Percentiles rank a stretch among this genome's conserved stretches.
These are phyloP conservation scores for Salinomyces thailandicus DNA, from an alignment of 2,329 filamentous ascomycete genomes.

Conservation along the genomic window DNA sequence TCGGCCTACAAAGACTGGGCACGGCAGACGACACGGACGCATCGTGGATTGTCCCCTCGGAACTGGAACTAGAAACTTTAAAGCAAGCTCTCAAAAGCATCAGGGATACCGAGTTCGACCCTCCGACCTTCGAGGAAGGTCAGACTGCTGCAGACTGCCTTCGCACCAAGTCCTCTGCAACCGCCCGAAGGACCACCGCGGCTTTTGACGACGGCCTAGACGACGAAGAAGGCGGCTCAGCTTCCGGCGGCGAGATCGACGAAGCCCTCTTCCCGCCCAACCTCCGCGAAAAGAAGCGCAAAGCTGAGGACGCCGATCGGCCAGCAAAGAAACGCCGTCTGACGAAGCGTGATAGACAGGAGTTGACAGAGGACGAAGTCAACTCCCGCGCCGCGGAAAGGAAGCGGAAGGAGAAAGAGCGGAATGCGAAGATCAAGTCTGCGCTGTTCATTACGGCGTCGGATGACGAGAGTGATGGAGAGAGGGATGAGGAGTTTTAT, in stretches of 20 bases:
- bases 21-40: conserved; percentile 64
- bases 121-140: conserved; percentile 66
- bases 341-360: conserved; percentile 39
- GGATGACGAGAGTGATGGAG: conserved; percentile 81
- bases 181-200: conserved; percentile 42
- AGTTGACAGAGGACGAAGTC: conserved; percentile 51
- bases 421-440: conserved; percentile 71
- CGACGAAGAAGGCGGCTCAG: conserved; percentile 36
- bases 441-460: conserved; percentile 68
- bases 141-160: conserved; percentile 66
- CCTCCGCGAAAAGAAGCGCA: conserved; percentile 17
- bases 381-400: conserved; percentile 51
- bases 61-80: conserved; percentile 54
- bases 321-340: conserved; percentile 53
- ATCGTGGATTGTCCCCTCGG: conserved; percentile 64
- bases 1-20: conserved; percentile 57
- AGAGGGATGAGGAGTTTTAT: conserved; percentile 66
- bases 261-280: conserved; percentile 23
- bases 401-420: conserved; percentile 62
- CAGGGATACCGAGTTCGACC: conserved; percentile 66
- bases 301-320: conserved; percentile 29
- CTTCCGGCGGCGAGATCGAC: conserved; percentile 14
- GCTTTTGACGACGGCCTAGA: conserved; percentile 41
- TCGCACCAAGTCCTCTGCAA: conserved; percentile 54
- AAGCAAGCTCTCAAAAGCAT: conserved; percentile 61